phyloP scores from a whole-genome alignment of 2,329 filamentous ascomycete species.

The Dryadomyces quercivorus region DNA sequence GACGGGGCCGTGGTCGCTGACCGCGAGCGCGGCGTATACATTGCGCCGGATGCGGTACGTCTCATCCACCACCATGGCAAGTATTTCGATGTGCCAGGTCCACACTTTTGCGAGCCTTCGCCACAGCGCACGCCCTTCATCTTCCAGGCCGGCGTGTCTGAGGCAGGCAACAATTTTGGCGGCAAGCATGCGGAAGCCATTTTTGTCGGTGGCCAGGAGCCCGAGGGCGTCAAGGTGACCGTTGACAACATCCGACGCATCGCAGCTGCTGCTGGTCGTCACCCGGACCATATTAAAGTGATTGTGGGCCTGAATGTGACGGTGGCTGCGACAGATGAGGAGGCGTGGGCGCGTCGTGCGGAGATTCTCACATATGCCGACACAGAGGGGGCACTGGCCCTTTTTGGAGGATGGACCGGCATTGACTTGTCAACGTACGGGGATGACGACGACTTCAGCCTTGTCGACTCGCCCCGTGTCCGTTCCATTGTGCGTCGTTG shows the following conservation, averaged over 20 bases:
- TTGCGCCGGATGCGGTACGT: background rate
- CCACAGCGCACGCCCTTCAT: conserved; percentile 13
- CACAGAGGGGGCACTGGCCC: conserved; percentile 14
- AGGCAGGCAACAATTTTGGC: conserved; percentile 13
- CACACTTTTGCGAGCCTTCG: conserved; percentile 1
- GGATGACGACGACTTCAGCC: conserved; percentile 13
- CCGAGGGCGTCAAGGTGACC: conserved; percentile 1
- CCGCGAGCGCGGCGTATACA: background rate
- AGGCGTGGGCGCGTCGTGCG: conserved; percentile 11
- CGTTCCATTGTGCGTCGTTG: conserved; percentile 2
- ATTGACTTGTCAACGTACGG: conserved; percentile 14
- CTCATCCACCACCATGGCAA: conserved; percentile 4
- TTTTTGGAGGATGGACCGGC: conserved; percentile 16
- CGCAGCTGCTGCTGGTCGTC: conserved; percentile 9
- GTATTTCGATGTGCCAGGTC: conserved; percentile 1
- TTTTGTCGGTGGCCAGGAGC: conserved; percentile 11
- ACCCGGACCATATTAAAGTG: conserved; percentile 11
- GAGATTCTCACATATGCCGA: conserved; percentile 8
- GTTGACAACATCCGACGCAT: conserved; percentile 7
- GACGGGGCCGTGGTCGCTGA: conserved; percentile 7
- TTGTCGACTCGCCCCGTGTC: conserved; percentile 4
- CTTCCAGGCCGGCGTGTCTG: conserved; percentile 14
- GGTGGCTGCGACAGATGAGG: conserved; percentile 11
- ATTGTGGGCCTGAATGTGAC: conserved; percentile 10
- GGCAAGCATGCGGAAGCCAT: conserved; percentile 14